phyloP scores from a whole-genome alignment of 371 early-diverging fungal genomes.

The Syncephalastrum monosporum region DNA sequence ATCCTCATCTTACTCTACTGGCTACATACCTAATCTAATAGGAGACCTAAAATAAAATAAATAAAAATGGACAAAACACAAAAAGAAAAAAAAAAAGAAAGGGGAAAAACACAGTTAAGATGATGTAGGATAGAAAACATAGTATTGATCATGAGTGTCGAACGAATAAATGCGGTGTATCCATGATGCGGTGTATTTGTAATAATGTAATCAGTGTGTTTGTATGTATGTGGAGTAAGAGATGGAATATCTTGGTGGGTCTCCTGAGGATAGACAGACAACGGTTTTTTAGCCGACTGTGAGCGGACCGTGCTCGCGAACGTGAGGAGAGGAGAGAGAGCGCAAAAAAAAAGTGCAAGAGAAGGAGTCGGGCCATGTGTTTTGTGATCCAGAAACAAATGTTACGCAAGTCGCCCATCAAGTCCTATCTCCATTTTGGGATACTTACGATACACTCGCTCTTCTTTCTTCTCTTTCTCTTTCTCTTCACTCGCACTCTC shows the following conservation, averaged over 20 bases:
- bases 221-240: no score
- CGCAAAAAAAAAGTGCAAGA: background rate
- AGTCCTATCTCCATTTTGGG: slow-evolving; percentile 15
- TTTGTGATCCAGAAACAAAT: slow-evolving; percentile 5
- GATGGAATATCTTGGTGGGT: no score
- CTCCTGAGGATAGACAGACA: slow-evolving; percentile 1
- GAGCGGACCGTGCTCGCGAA: background rate
- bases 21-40: slow-evolving; percentile 32
- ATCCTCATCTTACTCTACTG: slow-evolving; percentile 56
- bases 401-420: slow-evolving; percentile 14
- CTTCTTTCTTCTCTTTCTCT: slow-evolving; percentile 5
- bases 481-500: background rate
- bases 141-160: no score
- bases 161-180: no score
- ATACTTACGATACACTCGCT: background rate
- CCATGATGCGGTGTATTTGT: no score
- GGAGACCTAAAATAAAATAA: slow-evolving; percentile 1
- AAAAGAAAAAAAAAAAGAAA: background rate
- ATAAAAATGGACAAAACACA: slow-evolving; percentile 1
- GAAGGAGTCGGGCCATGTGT: no score
- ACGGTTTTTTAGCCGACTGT: background rate
- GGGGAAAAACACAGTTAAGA: background rate
- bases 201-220: no score
- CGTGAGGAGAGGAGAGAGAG: slow-evolving; percentile 6
- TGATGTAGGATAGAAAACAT: background rate